Percentiles rank a stretch among this genome's conserved stretches.
phyloP scores from a whole-genome alignment of 83 land plant species.

The Picea abies region DNA sequence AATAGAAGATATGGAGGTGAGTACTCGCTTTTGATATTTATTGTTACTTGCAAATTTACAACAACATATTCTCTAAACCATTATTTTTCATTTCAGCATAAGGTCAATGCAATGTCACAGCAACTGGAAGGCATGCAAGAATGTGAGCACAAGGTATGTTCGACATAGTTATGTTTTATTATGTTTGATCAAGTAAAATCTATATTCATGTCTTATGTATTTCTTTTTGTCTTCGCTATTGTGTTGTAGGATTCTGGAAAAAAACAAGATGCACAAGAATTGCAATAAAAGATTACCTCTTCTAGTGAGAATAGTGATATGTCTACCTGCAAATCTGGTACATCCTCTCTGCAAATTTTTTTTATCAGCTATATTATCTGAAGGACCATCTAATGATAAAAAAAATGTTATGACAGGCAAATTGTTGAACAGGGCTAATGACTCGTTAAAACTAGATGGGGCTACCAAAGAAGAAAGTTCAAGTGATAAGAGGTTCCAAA shows the following conservation, averaged over 20 bases:
- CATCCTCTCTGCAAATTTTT: not conserved
- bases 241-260: not conserved
- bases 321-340: slow-evolving; percentile 1
- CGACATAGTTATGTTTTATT: not conserved
- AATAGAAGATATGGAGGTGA: slow-evolving; percentile 1
- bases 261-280: not conserved
- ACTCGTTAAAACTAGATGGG: not conserved
- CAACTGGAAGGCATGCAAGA: not conserved
- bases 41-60: not conserved
- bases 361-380: not conserved
- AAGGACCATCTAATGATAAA: not conserved
- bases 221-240: not conserved
- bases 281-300: slow-evolving; percentile 1
- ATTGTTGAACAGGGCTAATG: not conserved
- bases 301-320: not conserved
- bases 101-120: not conserved
- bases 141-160: not conserved
- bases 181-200: not conserved
- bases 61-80: not conserved
- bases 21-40: not conserved
- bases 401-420: not conserved
- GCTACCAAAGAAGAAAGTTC: slow-evolving; percentile 8
- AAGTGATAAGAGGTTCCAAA: not conserved
- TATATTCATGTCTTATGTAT: not conserved
- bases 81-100: not conserved